phyloP scores from a whole-genome alignment of 139 green algal species.

The Pycnococcus provasolii region DNA sequence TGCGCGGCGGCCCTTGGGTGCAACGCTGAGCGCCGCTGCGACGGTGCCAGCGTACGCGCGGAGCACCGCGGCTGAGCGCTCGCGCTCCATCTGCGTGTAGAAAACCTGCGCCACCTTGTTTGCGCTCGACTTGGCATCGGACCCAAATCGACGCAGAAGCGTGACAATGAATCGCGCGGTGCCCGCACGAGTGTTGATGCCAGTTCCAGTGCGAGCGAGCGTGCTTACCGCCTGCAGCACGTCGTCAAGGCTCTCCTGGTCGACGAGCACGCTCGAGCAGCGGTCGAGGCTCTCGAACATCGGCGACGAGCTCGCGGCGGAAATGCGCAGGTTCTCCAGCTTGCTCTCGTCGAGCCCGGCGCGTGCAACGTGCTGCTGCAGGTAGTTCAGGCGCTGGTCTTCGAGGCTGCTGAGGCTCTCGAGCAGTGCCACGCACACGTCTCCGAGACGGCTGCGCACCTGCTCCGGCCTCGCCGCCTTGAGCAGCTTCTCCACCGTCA shows the following conservation, averaged over 20 bases:
- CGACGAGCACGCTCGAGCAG: slow-evolving; percentile 33
- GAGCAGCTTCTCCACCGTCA: slow-evolving; percentile 32
- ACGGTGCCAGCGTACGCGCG: slow-evolving; percentile 52
- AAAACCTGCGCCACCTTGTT: not conserved
- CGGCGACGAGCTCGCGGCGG: slow-evolving; percentile 32
- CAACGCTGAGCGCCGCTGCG: slow-evolving; percentile 39
- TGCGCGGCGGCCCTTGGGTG: slow-evolving; percentile 38
- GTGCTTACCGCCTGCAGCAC: slow-evolving; percentile 33
- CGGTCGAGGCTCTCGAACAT: slow-evolving; percentile 59
- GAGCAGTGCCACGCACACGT: slow-evolving; percentile 64
- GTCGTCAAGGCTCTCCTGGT: slow-evolving; percentile 38
- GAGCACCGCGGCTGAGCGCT: slow-evolving; percentile 51
- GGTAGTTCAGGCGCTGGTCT: slow-evolving; percentile 61
- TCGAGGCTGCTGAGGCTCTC: slow-evolving; percentile 72
- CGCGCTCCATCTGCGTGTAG: slow-evolving; percentile 5
- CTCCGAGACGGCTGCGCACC: slow-evolving; percentile 27
- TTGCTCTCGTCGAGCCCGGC: slow-evolving; percentile 35
- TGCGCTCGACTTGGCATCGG: not conserved
- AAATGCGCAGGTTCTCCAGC: slow-evolving; percentile 49
- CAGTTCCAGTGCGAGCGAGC: slow-evolving; percentile 25
- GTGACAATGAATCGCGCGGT: slow-evolving; percentile 56
- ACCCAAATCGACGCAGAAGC: not conserved
- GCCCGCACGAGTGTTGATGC: slow-evolving; percentile 49
- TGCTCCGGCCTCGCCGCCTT: slow-evolving; percentile 21
- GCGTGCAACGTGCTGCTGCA: slow-evolving; percentile 47